phyloP scores from a whole-genome alignment of 768 basidiomycete species.

The Tephrocybe sp. region DNA sequence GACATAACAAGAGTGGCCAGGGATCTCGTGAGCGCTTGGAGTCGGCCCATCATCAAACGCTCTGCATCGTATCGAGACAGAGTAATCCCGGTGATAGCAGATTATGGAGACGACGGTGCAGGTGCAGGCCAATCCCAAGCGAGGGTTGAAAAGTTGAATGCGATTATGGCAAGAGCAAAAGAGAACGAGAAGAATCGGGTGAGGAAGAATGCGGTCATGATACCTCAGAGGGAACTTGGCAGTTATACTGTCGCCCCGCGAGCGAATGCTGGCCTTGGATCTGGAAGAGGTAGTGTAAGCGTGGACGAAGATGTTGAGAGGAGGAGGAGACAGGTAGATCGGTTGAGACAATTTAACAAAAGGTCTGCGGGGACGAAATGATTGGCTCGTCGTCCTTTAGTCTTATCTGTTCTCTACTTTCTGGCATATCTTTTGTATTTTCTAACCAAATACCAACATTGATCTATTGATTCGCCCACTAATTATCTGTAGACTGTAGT shows the following conservation, averaged over 20 bases:
- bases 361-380: constrained; percentile 29
- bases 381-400: not conserved
- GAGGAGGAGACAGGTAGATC: constrained; percentile 71
- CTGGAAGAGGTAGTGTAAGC: constrained; percentile 47
- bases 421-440: not conserved
- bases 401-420: not conserved
- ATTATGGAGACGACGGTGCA: constrained; percentile 33
- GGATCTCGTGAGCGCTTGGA: constrained; percentile 83
- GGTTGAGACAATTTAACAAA: constrained; percentile 61
- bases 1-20: constrained; percentile 80
- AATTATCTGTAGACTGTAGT: not conserved
- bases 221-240: constrained; percentile 73
- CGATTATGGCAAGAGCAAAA: constrained; percentile 66
- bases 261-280: constrained; percentile 46
- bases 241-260: constrained; percentile 80
- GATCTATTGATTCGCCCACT: not conserved
- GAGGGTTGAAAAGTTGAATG: constrained; percentile 53
- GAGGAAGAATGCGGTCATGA: constrained; percentile 78
- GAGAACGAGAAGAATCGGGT: constrained; percentile 67
- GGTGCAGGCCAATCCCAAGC: constrained; percentile 26
- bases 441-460: not conserved
- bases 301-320: constrained; percentile 76
- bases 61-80: constrained; percentile 79
- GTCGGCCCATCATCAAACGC: constrained; percentile 88
- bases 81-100: constrained; percentile 57